Evolutionary conservation across 176 grass and related monocot species (phyloP).

Genomic region (Dendrocalamus sinicus): DNA sequence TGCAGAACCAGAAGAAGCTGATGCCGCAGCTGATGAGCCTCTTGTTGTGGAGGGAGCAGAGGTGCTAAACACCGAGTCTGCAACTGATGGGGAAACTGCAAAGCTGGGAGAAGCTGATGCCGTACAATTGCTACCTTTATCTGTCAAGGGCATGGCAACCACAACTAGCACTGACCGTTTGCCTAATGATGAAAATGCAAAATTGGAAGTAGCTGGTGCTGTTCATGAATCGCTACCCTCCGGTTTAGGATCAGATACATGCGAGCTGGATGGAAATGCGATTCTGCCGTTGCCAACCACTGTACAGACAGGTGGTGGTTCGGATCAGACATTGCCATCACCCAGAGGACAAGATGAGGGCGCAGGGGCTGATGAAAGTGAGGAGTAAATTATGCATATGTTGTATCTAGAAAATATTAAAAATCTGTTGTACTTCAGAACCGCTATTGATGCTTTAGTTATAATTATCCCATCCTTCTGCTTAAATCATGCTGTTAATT

Average conservation of each 20-base stretch:
- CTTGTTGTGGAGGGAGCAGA: background rate
- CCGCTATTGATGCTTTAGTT: conserved; percentile 3
- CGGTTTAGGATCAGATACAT: background rate
- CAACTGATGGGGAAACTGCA: conserved; percentile 19
- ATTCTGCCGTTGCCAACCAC: background rate
- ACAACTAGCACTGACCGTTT: background rate
- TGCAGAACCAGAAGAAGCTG: background rate
- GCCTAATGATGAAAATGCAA: background rate
- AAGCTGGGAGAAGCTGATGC: background rate
- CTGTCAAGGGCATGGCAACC: background rate
- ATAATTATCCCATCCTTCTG: background rate
- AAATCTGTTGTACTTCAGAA: conserved; percentile 19
- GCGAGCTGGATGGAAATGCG: background rate
- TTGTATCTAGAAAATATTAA: conserved; percentile 34
- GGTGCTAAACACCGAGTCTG: conserved; percentile 2
- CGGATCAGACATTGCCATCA: background rate
- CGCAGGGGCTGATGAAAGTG: background rate
- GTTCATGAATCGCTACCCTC: background rate
- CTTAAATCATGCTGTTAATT: background rate
- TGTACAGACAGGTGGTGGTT: background rate
- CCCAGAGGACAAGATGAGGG: conserved; percentile 10
- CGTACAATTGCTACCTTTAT: background rate
- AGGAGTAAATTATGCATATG: conserved; percentile 33
- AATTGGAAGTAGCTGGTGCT: background rate
- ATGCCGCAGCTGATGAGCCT: background rate